These are phyloP conservation scores for Euphrasia confusa DNA, from an alignment of 257 asterid species.

Conservation along the genomic window DNA sequence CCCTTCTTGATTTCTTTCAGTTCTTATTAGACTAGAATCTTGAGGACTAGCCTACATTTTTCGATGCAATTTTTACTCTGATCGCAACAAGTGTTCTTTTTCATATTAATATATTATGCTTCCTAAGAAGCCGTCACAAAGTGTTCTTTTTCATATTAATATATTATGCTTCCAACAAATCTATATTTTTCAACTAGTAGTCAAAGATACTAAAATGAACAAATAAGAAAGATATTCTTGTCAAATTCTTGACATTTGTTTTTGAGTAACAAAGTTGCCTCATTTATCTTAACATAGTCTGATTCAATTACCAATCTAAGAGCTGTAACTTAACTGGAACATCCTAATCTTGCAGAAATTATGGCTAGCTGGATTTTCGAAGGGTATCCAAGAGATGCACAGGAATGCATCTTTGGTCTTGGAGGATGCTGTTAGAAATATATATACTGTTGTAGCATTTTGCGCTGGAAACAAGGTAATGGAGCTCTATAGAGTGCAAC, in stretches of 20 bases:
- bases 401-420: slow-evolving; percentile 96
- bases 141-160: not conserved
- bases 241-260: not conserved
- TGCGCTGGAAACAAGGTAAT: slow-evolving; percentile 98
- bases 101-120: not conserved
- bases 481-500: slow-evolving; percentile 93
- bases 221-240: not conserved
- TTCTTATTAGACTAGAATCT: not conserved
- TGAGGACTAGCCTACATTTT: slow-evolving; percentile 4
- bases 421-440: slow-evolving; percentile 97
- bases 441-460: slow-evolving; percentile 94
- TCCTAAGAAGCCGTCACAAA: slow-evolving; percentile 7
- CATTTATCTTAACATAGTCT: slow-evolving; percentile 12
- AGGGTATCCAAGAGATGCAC: slow-evolving; percentile 99
- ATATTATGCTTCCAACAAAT: not conserved
- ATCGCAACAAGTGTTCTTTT: not conserved
- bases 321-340: slow-evolving; percentile 7
- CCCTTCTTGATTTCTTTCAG: slow-evolving; percentile 1
- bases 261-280: slow-evolving; percentile 9
- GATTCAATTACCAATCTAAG: slow-evolving; percentile 12
- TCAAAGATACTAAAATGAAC: not conserved
- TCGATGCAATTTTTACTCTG: slow-evolving; percentile 8
- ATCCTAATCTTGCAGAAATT: slow-evolving; percentile 58
- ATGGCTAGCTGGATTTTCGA: slow-evolving; percentile 99
- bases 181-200: not conserved